Conservation (phyloP, 345 rosid genomes). For the Rubroshorea leprosula region DNA sequence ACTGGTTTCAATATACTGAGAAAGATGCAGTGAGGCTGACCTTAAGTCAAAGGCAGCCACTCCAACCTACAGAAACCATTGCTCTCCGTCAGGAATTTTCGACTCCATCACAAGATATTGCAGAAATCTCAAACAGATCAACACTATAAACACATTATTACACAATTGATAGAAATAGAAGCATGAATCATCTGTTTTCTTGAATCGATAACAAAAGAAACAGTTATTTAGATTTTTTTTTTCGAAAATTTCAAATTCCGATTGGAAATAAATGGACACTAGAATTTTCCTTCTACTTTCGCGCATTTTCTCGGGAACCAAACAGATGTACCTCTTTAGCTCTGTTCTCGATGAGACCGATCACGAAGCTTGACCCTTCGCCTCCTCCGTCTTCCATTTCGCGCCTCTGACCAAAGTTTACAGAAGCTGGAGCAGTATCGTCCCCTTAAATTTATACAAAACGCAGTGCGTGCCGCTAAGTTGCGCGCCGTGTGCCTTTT, state of each 20-base stretch:
- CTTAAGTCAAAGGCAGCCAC: conserved; percentile 92
- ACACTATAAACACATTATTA: background rate
- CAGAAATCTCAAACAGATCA: background rate
- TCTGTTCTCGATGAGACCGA: conserved; percentile 83
- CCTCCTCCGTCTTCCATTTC: conserved; percentile 82
- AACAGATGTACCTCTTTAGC: conserved; percentile 77
- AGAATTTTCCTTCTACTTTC: conserved; percentile 3
- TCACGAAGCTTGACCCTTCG: conserved; percentile 76
- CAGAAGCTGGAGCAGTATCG: background rate
- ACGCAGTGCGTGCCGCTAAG: background rate
- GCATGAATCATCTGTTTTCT: background rate
- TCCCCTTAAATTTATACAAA: background rate
- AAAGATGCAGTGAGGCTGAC: conserved; percentile 83
- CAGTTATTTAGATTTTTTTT: background rate
- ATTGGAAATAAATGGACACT: background rate
- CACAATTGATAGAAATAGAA: conserved; percentile 1
- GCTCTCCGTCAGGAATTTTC: conserved; percentile 3
- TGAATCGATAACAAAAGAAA: background rate
- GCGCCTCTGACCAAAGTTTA: background rate
- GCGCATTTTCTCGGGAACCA: conserved; percentile 24
- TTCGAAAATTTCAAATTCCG: background rate
- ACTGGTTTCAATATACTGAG: conserved; percentile 95
- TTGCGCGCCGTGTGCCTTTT: background rate
- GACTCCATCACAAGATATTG: background rate
- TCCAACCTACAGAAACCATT: conserved; percentile 55